Conservation (phyloP, 805 yeast species). For the Zygosaccharomyces bailii region DNA sequence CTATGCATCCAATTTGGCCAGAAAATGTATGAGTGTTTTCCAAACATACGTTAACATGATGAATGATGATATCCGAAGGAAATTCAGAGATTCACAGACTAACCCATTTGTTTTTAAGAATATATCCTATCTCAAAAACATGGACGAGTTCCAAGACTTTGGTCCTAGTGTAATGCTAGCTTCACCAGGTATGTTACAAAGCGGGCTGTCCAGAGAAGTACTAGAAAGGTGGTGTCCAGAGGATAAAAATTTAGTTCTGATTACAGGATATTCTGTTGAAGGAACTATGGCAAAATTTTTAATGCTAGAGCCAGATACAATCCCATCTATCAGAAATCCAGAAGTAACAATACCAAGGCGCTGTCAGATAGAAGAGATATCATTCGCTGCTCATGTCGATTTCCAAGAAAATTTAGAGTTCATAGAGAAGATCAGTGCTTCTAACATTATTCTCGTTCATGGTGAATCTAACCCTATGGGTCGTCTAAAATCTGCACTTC, state of each 20-base stretch:
- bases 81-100: slow-evolving; percentile 69
- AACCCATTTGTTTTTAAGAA: slow-evolving; percentile 91
- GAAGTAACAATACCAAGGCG: slow-evolving; percentile 85
- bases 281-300: slow-evolving; percentile 96
- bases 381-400: slow-evolving; percentile 99
- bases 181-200: slow-evolving; percentile 97
- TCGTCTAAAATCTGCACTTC: slow-evolving; percentile 83
- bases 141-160: slow-evolving; percentile 84
- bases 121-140: slow-evolving; percentile 70
- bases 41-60: slow-evolving; percentile 96
- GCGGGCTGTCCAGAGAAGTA: slow-evolving; percentile 87
- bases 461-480: slow-evolving; percentile 99
- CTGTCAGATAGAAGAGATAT: slow-evolving; percentile 82
- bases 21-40: slow-evolving; percentile 95
- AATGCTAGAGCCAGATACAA: slow-evolving; percentile 84
- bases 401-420: slow-evolving; percentile 89
- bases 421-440: slow-evolving; percentile 83
- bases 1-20: slow-evolving; percentile 90
- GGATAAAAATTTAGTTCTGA: slow-evolving; percentile 76
- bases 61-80: slow-evolving; percentile 84
- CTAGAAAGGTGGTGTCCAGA: slow-evolving; percentile 98
- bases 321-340: slow-evolving; percentile 77
- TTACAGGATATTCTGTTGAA: slow-evolving; percentile 97
- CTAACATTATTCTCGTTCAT: slow-evolving; percentile 84
- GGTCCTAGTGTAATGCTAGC: slow-evolving; percentile 97